These are phyloP conservation scores for Chlamydomonas reinhardtii DNA, from an alignment of 163 green algal species.

Conservation along the genomic window DNA sequence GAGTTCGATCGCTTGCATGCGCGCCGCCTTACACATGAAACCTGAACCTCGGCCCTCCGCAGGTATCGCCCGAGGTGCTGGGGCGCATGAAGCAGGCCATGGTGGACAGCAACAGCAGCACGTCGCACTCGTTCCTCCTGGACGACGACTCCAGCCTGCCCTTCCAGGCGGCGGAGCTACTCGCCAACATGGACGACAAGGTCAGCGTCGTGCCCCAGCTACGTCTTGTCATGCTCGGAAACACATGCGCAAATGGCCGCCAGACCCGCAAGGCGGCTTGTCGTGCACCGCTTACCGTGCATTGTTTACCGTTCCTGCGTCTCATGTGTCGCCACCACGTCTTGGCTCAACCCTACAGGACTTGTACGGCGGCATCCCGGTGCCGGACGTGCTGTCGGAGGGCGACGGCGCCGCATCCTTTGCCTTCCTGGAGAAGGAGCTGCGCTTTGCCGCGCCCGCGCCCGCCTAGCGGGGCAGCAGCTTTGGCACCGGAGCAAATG, in stretches of 20 bases:
- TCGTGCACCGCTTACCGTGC: too few species aligned
- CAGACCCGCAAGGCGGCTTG: too few species aligned
- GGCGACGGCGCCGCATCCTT: slow-evolving; percentile 55
- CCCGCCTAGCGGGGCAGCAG: neutral
- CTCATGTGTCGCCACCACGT: too few species aligned
- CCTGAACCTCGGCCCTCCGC: too few species aligned
- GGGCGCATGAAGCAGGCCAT: slow-evolving; percentile 88
- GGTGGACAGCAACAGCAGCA: slow-evolving; percentile 80
- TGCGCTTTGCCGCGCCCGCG: slow-evolving; percentile 53
- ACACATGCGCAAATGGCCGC: too few species aligned
- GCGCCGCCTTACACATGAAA: too few species aligned
- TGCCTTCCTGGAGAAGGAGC: slow-evolving; percentile 72
- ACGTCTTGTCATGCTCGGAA: too few species aligned
- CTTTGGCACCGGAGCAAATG: too few species aligned
- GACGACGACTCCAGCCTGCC: slow-evolving; percentile 97
- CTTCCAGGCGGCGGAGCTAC: slow-evolving; percentile 91
- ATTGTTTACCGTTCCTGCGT: too few species aligned
- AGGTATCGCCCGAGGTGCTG: slow-evolving; percentile 71
- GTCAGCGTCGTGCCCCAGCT: slow-evolving; percentile 37
- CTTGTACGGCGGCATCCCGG: slow-evolving; percentile 77
- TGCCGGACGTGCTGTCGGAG: slow-evolving; percentile 51
- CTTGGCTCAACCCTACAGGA: slow-evolving; percentile 62
- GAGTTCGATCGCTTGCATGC: neutral
- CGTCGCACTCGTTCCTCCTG: slow-evolving; percentile 95
- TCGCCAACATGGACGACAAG: slow-evolving; percentile 86